Evolutionary conservation across 805 yeast species (phyloP), one percentile per base, ranked within the genome.

Genomic region (Phaffomyces thermotolerans): DNA sequence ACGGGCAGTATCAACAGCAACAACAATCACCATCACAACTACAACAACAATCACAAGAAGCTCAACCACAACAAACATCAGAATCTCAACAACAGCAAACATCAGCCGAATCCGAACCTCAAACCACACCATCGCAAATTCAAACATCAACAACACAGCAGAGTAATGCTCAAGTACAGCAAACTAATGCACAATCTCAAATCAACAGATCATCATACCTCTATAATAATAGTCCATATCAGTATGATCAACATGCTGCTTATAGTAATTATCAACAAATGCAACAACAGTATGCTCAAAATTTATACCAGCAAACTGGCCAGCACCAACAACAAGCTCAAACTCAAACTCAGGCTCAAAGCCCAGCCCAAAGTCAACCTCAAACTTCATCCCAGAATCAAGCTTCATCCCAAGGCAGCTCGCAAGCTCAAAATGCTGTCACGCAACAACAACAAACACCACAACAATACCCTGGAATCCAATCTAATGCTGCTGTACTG

Each of bases 271-370:
- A 40, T 33, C 20, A 36, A 7, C 44, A 41, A 14, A 23, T 24
- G 17, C 52, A 48, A 36, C 53, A 39, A 5, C 52, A 44, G n/a
- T 58, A 51, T 31, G 45, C 34, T 12, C 39, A 43, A 22, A 34
- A 22, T 18, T 17, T 34, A 7, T 34, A 40, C 37, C 36, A 25
- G n/a, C 32, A 24, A 14, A 13, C 29, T 27, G 14, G 29, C 14
- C 56, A 40, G 31, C 46, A 20, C 2, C 49, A 39, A n/a, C 41
- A 42, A 34, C 50, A 48, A 32, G 38, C 46, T 8, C 46, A 15
- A 13, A 12, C 15, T 40, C 47, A 41, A 42, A 40, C 32, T 8
- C 49, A 37, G 20, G 2, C 23, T 33, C 42, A 31, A 14, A 4
- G 29, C 4, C 37, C 22, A 35, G 20, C 18, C 4, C 36, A 25